These are phyloP conservation scores for Pseudocercospora crystallina DNA, from an alignment of 2,329 filamentous ascomycete species.

Conservation along the genomic window DNA sequence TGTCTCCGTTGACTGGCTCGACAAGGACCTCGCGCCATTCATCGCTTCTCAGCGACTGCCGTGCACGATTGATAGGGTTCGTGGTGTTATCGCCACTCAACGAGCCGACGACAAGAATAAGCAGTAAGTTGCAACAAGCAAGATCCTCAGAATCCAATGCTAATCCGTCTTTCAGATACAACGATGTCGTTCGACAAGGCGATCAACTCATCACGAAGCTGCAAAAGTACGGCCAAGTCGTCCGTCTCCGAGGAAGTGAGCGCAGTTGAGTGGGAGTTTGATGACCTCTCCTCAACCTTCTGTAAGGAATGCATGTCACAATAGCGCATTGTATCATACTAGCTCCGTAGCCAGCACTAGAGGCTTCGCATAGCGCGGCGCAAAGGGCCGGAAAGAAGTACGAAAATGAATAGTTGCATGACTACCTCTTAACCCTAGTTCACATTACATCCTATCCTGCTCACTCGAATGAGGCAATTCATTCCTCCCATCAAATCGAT, in stretches of 20 bases:
- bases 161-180: conserved; percentile 56
- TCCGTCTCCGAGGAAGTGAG: conserved; percentile 91
- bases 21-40: conserved; percentile 93
- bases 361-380: too few species aligned
- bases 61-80: conserved; percentile 96
- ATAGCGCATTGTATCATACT: too few species aligned
- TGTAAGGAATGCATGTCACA: too few species aligned
- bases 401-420: too few species aligned
- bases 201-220: conserved; percentile 98
- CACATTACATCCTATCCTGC: too few species aligned
- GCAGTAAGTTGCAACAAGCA: conserved; percentile 55
- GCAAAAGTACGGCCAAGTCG: conserved; percentile 97
- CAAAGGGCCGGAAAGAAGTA: too few species aligned
- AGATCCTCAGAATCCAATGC: neutral
- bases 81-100: conserved; percentile 97
- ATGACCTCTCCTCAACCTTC: too few species aligned
- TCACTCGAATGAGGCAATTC: too few species aligned
- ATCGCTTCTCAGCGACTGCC: conserved; percentile 92
- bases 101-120: conserved; percentile 99
- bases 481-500: too few species aligned
- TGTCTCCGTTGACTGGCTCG: conserved; percentile 92
- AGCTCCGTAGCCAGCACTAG: too few species aligned
- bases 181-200: conserved; percentile 94
- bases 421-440: too few species aligned
- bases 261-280: conserved; percentile 58